These are phyloP conservation scores for Ceratobasidium sp. DNA, from an alignment of 1,284 basidiomycete species.

Conservation along the genomic window DNA sequence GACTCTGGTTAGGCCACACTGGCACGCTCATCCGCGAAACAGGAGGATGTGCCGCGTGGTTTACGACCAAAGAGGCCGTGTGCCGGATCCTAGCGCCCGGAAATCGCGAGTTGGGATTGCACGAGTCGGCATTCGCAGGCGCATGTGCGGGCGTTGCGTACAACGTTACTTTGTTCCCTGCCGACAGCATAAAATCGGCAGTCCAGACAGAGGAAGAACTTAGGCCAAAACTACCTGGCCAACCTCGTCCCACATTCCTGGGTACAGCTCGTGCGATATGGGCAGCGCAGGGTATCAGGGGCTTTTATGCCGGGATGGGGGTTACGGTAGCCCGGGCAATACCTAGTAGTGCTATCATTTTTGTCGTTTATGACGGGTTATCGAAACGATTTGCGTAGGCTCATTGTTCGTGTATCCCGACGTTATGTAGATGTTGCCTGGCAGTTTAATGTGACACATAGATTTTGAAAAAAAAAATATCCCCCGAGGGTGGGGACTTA, in stretches of 20 bases:
- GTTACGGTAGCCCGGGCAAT: conserved; percentile 89
- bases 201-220: conserved; percentile 96
- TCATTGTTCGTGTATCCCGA: not conserved
- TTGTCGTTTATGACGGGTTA: conserved; percentile 87
- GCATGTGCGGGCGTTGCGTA: conserved; percentile 89
- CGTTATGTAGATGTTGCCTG: not conserved
- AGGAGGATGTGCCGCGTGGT: conserved; percentile 89
- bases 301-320: conserved; percentile 95
- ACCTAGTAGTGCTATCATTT: conserved; percentile 92
- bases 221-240: conserved; percentile 61
- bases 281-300: conserved; percentile 77
- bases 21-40: conserved; percentile 89
- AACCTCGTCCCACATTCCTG: conserved; percentile 67
- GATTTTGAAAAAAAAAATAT: no score
- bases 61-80: conserved; percentile 82
- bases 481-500: no score
- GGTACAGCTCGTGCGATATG: conserved; percentile 82
- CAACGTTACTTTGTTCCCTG: conserved; percentile 89
- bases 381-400: conserved; percentile 64
- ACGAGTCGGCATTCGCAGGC: conserved; percentile 87
- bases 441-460: not conserved
- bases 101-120: conserved; percentile 66
- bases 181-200: conserved; percentile 93
- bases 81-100: conserved; percentile 53
- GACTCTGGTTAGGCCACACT: conserved; percentile 89